phyloP scores from a whole-genome alignment of 108 stramenopile genomes.

The Nannochloropsis granulata region DNA sequence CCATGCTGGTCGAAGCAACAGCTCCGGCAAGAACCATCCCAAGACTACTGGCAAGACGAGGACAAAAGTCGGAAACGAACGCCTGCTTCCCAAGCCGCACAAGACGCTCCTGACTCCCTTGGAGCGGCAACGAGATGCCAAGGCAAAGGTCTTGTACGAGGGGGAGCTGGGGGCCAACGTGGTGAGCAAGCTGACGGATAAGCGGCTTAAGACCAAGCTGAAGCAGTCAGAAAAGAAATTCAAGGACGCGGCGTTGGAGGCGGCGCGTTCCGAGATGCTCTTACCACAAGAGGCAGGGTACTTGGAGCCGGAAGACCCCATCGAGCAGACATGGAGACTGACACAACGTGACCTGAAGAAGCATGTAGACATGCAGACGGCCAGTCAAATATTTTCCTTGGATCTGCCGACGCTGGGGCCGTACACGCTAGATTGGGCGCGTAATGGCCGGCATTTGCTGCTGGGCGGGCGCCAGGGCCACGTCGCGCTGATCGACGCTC shows the following conservation, averaged over 20 bases:
- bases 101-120: not conserved
- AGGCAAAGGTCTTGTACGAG: not conserved
- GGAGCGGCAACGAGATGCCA: not conserved
- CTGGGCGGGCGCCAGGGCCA: slow-evolving; percentile 34
- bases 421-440: slow-evolving; percentile 31
- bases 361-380: slow-evolving; percentile 34
- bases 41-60: no score
- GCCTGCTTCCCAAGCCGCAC: not conserved
- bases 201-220: slow-evolving; percentile 8
- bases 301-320: slow-evolving; percentile 40
- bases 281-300: slow-evolving; percentile 34
- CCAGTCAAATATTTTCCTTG: slow-evolving; percentile 30
- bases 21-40: no score
- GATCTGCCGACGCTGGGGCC: slow-evolving; percentile 40
- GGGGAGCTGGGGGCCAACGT: not conserved
- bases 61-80: no score
- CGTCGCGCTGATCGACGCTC: slow-evolving; percentile 23
- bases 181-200: not conserved
- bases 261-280: slow-evolving; percentile 42
- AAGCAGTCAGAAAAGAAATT: slow-evolving; percentile 10
- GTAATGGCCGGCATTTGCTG: slow-evolving; percentile 42
- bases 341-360: slow-evolving; percentile 29
- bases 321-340: slow-evolving; percentile 41
- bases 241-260: slow-evolving; percentile 23
- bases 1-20: no score